Evolutionary conservation across 2,329 filamentous ascomycete genomes (phyloP), one percentile per base, ranked within the genome.

Genomic region (Microsporum ferrugineum): DNA sequence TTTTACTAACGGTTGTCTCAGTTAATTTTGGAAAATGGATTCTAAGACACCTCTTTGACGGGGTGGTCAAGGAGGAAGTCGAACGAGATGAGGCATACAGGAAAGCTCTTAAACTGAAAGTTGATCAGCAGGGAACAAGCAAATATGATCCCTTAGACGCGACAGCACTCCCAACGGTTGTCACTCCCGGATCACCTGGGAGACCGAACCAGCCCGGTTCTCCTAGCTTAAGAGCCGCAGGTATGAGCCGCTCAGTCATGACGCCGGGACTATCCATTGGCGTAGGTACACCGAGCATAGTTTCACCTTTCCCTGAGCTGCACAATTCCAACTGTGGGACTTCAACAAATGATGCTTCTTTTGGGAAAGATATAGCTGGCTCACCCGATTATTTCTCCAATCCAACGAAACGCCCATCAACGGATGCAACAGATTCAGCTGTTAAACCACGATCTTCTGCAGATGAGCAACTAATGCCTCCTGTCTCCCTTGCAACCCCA

Each of bases 1-100:
- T 12, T 45, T 56, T 60, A n/a, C 33, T 60, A 55, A 62, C 57
- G 12, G 10, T 29, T 36, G n/a, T 29, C 23, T 31, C 65, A 94
- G 89, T 97, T 73, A 97, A 96, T 69, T 84, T 97, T 53, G 94
- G 94, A 6, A 96, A 95, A 78, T 99, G 94, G 94, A 85, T 97
- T 53, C 77, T 99, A 63, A 84, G 94, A 38, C 95, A 96, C 73
- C 80, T 99, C 0, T 99, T 99, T 75, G 85, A 87, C 7, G 88
- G 88, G 60, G 79, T 97, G 47, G 88, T 99, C 60, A 88, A 95
- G 63, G 91, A 96, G 72, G 89, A 97, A 72, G 88, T 96, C 66
- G 85, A 82, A 65, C 84, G 89, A 59, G 94, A 99, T 69, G 85
- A 88, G 68, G 77, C 76, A 0, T 85, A 88, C 70, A 84, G 92